Base-by-base conservation (phyloP, 1,284 basidiomycete genomes). In the Boletus mariae region DNA sequence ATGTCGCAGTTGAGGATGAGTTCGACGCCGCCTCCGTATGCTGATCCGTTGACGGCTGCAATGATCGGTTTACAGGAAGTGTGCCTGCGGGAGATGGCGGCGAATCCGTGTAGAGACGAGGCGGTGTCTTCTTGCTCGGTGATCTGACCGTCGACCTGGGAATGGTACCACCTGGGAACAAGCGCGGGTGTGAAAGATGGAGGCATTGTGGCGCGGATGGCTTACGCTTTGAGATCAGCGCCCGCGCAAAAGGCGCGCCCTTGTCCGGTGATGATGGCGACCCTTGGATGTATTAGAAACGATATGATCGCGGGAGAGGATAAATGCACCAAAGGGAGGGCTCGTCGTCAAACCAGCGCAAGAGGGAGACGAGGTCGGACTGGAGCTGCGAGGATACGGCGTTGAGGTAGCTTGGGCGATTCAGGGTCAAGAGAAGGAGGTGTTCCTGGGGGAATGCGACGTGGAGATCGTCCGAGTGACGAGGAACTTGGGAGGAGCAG, bases 181-280 rank as follows among this genome's bases (percentile, higher is more conserved):
- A 20, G 20, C 20, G 20, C 20, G 20, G 10, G 37, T 49, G 38
- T 41, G 38, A 32, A 38, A 46, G 52, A 45, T 13, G 31, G 28
- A 23, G 29, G 43, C 28, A 20, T 45, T 45, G 28, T 26, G 26
- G 40, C 25, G 46, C 10, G 37, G 35, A 12, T 26, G 37, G 75
- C 82, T 57, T 65, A 87, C 85, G 79, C 81, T 71, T 83, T 84
- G 41, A 92, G 75, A 67, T 92, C 90, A 48, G 87, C 85, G 5
- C 91, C 91, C 2, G 90, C 90, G 61, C 91, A 93, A 71, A 94
- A 94, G 0, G 81, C 70, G 42, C 84, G 80, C 4, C 88, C 90
- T 54, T 80, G 79, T 12, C 91, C 92, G 28, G 91, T 92, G 41
- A 94, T 65, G 62, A 94, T 77, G 38, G 78, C 80, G 10, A 88